These are phyloP conservation scores for Ligustrum vulgare DNA, from an alignment of 257 asterid species.

Conservation along the genomic window DNA sequence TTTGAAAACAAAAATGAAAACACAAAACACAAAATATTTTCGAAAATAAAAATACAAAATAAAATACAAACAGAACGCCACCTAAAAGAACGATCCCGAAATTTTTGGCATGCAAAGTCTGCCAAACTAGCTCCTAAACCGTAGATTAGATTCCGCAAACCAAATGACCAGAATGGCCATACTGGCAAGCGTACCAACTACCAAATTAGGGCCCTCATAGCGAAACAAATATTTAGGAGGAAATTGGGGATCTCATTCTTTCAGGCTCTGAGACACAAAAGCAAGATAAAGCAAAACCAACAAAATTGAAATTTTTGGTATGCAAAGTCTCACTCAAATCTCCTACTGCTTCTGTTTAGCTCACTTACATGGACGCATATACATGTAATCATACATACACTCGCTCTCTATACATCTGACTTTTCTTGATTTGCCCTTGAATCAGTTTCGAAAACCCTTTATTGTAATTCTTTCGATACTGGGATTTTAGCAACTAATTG, in stretches of 20 bases:
- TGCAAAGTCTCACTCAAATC: conserved; percentile 49
- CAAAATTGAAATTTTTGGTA: conserved; percentile 32
- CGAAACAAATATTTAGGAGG: background rate
- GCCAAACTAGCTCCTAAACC: too few species aligned
- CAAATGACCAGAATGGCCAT: background rate
- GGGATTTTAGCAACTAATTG: conserved; percentile 25
- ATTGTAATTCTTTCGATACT: background rate
- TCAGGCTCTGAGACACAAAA: conserved; percentile 33
- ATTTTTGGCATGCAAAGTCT: conserved; percentile 46
- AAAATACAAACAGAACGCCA: too few species aligned
- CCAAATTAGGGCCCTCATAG: background rate
- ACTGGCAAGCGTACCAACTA: background rate
- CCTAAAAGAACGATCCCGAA: too few species aligned
- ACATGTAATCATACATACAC: conserved; percentile 2
- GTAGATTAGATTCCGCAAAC: background rate
- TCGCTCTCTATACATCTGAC: conserved; percentile 24
- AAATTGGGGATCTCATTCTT: conserved; percentile 17
- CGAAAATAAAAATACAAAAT: too few species aligned
- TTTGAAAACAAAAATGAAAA: too few species aligned
- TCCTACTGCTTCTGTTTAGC: conserved; percentile 28
- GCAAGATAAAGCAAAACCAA: conserved; percentile 20
- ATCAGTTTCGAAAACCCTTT: conserved; percentile 20
- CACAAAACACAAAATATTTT: too few species aligned
- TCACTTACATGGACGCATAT: conserved; percentile 19
- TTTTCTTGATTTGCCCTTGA: conserved; percentile 20